phyloP scores from a whole-genome alignment of 2,329 filamentous ascomycete species.

The Teratosphaeria destructans region DNA sequence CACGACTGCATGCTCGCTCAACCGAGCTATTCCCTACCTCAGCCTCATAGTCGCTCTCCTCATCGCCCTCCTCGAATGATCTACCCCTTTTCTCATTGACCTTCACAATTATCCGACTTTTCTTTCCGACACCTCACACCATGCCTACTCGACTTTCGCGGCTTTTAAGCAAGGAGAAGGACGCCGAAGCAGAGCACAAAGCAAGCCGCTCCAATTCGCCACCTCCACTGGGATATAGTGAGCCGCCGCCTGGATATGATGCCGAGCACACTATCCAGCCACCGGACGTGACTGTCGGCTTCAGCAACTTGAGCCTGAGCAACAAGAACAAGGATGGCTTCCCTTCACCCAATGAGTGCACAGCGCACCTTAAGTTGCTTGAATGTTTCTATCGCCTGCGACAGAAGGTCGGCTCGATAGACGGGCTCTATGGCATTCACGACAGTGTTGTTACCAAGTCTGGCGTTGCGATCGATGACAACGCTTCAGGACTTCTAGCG shows the following conservation, averaged over 20 bases:
- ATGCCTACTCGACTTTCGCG: not conserved
- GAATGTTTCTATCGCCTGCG: slow-evolving; percentile 57
- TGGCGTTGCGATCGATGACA: slow-evolving; percentile 27
- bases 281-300: slow-evolving; percentile 21
- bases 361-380: slow-evolving; percentile 65
- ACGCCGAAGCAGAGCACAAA: slow-evolving; percentile 13
- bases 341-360: slow-evolving; percentile 47
- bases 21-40: slow-evolving; percentile 11
- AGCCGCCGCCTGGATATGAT: slow-evolving; percentile 14
- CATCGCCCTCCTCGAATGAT: not conserved
- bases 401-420: slow-evolving; percentile 53
- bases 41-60: not conserved
- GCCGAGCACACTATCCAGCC: slow-evolving; percentile 12
- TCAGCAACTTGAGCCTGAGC: slow-evolving; percentile 24
- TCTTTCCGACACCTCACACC: not conserved
- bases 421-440: slow-evolving; percentile 56
- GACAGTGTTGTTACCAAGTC: slow-evolving; percentile 22
- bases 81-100: not conserved
- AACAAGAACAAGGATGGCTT: slow-evolving; percentile 11
- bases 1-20: not conserved
- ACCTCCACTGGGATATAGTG: slow-evolving; percentile 9
- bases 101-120: not conserved
- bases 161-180: slow-evolving; percentile 16
- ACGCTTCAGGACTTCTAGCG: slow-evolving; percentile 29
- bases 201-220: slow-evolving; percentile 8